phyloP scores from a whole-genome alignment of 768 basidiomycete genomes.

The Lentinula boryana region DNA sequence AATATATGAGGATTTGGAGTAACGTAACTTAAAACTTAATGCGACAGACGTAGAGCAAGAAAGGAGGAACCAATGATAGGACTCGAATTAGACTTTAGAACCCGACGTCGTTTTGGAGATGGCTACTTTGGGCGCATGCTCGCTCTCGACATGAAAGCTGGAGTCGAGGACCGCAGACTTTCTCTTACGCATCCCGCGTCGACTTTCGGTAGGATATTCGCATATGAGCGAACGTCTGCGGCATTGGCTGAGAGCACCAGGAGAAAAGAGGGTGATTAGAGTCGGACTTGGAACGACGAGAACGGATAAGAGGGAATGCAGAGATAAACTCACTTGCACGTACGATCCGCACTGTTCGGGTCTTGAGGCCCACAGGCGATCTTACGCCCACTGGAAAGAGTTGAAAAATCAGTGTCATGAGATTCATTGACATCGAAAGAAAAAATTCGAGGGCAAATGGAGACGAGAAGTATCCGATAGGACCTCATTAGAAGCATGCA shows the following conservation, averaged over 20 bases:
- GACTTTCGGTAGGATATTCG: conserved; percentile 65
- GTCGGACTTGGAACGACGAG: neutral
- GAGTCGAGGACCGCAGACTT: conserved; percentile 17
- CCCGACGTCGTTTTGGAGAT: neutral
- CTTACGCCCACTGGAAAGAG: conserved; percentile 18
- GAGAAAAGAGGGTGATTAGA: conserved; percentile 13
- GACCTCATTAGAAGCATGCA: neutral
- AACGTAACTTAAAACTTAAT: conserved; percentile 4
- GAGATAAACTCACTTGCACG: conserved; percentile 30
- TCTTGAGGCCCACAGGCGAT: conserved; percentile 33
- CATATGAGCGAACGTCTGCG: conserved; percentile 62
- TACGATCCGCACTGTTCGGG: conserved; percentile 28
- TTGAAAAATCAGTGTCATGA: neutral
- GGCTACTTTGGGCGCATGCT: neutral
- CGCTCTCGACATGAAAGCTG: neutral
- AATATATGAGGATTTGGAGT: conserved; percentile 2
- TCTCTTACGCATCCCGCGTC: conserved; percentile 62
- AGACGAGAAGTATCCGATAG: neutral
- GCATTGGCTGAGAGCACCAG: conserved; percentile 51
- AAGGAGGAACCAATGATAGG: neutral
- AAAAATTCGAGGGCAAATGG: neutral
- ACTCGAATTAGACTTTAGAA: neutral
- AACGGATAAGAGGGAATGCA: neutral
- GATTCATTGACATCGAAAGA: neutral
- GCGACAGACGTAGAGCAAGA: neutral